Percentiles rank a stretch among this genome's conserved stretches.
Conservation (phyloP, 306 rosid genomes). For the Prunus mira region DNA sequence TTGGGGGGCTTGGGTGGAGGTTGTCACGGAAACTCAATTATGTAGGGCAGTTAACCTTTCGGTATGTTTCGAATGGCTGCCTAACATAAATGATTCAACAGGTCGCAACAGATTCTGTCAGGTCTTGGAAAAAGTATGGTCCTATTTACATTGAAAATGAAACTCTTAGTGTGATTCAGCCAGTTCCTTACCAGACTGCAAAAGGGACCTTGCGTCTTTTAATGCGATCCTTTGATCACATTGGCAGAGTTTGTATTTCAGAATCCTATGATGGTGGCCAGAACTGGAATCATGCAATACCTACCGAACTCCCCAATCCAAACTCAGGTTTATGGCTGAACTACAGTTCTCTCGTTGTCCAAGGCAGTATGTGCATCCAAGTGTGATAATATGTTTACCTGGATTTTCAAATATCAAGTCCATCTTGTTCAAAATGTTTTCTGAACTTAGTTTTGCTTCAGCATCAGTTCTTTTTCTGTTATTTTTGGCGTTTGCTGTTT, state of each 20-base stretch:
- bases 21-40: slow-evolving; percentile 25
- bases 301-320: slow-evolving; percentile 86
- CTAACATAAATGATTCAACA: slow-evolving; percentile 38
- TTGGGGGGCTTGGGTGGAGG: slow-evolving; percentile 99
- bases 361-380: slow-evolving; percentile 2
- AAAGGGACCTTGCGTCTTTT: slow-evolving; percentile 70
- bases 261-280: slow-evolving; percentile 80
- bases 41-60: slow-evolving; percentile 10
- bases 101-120: slow-evolving; percentile 65
- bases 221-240: slow-evolving; percentile 66
- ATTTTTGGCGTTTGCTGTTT: background rate
- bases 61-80: slow-evolving; percentile 15
- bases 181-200: slow-evolving; percentile 81
- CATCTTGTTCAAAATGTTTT: slow-evolving; percentile 1
- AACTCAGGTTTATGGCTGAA: slow-evolving; percentile 64
- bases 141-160: slow-evolving; percentile 70
- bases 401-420: slow-evolving; percentile 4
- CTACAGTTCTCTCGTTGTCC: slow-evolving; percentile 11
- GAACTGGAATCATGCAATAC: slow-evolving; percentile 70
- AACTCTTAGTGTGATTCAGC: slow-evolving; percentile 84
- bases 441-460: background rate
- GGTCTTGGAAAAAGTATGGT: slow-evolving; percentile 81
- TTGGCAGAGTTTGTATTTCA: slow-evolving; percentile 64
- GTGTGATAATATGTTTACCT: background rate
- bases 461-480: background rate